phyloP scores from a whole-genome alignment of 805 yeast genomes.

The Kuraishia hungarica region DNA sequence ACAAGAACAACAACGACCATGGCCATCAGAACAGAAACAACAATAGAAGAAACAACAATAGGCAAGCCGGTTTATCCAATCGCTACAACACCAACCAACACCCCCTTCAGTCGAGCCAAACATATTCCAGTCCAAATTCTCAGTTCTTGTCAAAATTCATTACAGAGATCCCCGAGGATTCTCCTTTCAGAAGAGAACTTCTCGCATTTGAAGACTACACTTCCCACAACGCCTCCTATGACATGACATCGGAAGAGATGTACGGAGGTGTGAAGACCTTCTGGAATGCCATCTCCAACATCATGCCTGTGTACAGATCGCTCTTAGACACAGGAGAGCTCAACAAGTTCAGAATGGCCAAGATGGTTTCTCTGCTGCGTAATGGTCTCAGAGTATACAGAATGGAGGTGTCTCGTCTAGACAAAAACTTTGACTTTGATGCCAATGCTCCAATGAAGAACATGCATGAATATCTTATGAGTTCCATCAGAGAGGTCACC shows the following conservation, averaged over 20 bases:
- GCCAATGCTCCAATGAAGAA: constrained; percentile 46
- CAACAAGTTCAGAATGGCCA: constrained; percentile 35
- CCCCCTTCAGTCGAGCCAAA: neutral
- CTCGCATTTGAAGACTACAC: constrained; percentile 44
- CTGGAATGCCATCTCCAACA: constrained; percentile 43
- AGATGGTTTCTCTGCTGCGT: constrained; percentile 41
- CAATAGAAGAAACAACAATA: constrained; percentile 5
- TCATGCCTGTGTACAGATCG: constrained; percentile 42
- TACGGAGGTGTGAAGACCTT: constrained; percentile 32
- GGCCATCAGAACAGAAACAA: constrained; percentile 10
- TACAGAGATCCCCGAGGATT: constrained; percentile 15
- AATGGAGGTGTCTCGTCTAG: constrained; percentile 42
- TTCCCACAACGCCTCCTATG: constrained; percentile 24
- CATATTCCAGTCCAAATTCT: constrained; percentile 3
- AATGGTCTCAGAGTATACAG: constrained; percentile 50
- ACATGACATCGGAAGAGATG: constrained; percentile 29
- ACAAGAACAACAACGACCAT: constrained; percentile 6
- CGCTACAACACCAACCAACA: neutral
- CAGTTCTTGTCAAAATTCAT: neutral
- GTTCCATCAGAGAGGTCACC: constrained; percentile 43
- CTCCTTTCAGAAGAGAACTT: constrained; percentile 44
- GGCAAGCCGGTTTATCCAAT: neutral
- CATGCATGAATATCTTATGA: constrained; percentile 39
- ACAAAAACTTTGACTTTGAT: constrained; percentile 53
- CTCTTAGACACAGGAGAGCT: constrained; percentile 38